Conservation (phyloP, 176 grass and related monocot genomes). For the Carex scoparia region DNA sequence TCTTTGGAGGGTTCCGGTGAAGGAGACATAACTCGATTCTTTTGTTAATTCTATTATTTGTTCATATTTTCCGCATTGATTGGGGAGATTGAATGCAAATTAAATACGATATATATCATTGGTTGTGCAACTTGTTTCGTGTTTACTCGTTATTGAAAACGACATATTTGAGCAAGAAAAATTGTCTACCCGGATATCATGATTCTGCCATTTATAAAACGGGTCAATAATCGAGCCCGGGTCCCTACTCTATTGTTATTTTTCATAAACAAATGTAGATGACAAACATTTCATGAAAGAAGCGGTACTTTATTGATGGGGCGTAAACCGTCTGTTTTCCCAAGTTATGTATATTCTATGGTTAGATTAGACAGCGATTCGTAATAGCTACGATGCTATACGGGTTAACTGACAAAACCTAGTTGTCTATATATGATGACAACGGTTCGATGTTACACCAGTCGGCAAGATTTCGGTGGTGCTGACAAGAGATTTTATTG, state of each 20-base stretch:
- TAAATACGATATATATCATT: background rate
- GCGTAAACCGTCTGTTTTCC: background rate
- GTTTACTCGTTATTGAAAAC: constrained; percentile 12
- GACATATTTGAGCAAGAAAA: background rate
- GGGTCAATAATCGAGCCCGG: background rate
- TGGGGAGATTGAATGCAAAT: constrained; percentile 4
- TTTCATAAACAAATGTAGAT: background rate
- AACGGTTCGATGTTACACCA: background rate
- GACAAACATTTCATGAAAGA: constrained; percentile 14
- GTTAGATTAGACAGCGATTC: background rate
- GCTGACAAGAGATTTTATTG: background rate
- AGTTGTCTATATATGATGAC: background rate
- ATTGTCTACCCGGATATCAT: background rate
- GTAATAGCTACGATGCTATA: background rate
- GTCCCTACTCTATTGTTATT: constrained; percentile 4
- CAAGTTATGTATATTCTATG: background rate
- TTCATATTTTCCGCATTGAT: background rate
- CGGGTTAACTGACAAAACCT: background rate
- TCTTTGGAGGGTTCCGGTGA: background rate
- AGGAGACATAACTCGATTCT: background rate
- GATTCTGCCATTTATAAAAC: background rate
- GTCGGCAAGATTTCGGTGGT: background rate
- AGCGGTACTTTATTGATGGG: background rate
- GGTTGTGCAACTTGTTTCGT: constrained; percentile 24
- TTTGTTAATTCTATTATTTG: background rate